Evolutionary conservation across 768 basidiomycete species (phyloP), one percentile per base, ranked within the genome.

Genomic region (Solioccasus polychromus): DNA sequence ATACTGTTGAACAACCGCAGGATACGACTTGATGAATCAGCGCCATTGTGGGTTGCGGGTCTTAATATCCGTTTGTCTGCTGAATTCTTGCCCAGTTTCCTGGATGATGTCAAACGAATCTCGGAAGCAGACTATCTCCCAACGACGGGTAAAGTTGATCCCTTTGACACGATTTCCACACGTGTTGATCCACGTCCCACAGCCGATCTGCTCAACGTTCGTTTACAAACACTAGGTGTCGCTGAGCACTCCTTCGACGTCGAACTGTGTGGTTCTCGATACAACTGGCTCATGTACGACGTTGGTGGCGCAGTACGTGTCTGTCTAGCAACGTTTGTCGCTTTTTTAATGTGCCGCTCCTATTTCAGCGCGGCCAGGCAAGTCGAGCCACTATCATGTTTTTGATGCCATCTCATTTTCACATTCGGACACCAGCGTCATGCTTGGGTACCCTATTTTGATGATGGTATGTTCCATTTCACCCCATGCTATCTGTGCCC

Each of bases 371-470:
- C 39, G 79, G 81, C 23, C 81, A 83, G 74, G 82, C 74, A 66
- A 64, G 74, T 64, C 30, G 42, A 22, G 29, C 14, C 40, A 45
- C 39, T 45, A 35, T 46, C 47, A 25, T 35, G 29, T 15, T 45
- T 31, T 53, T 49, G 48, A 55, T 48, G 20, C 45, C 41, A 44
- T 39, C 45, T 53, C 34, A 51, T 57, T 34, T 44, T 39, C 39
- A 12, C 28, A 35, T 46, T 34, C 28, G 51, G 44, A 53, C 47
- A 47, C 51, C 56, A 88, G 84, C 73, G 89, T 57, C 85, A 82
- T 54, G 81, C 83, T 6, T 91, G 88, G 88, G 79, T 83, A 32
- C 85, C 88, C 24, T 92, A 81, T 66, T 92, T 92, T 53, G 88
- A 91, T 60, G 88, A 90, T 60, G 87, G 85, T 82, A 63, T 54